phyloP scores from a whole-genome alignment of 495 filamentous ascomycete genomes.

The Staphylotrichum longicolle region DNA sequence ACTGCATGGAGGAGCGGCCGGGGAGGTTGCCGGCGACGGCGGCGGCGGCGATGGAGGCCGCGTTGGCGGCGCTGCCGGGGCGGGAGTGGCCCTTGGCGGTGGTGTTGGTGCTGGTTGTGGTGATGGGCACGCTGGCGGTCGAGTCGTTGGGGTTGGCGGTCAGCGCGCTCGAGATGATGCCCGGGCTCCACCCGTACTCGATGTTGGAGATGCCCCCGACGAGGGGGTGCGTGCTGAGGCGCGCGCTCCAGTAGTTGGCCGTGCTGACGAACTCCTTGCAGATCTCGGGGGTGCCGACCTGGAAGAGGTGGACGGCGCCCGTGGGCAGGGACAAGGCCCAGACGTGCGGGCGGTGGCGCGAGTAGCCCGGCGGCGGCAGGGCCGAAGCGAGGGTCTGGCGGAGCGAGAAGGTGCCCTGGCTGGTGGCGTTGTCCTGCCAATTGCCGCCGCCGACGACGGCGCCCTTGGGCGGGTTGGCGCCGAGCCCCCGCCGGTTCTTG shows the following conservation, averaged over 20 bases:
- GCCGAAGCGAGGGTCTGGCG: constrained; percentile 89
- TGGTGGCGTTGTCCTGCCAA: constrained; percentile 93
- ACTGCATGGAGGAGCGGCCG: constrained; percentile 43
- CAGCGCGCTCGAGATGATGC: constrained; percentile 75
- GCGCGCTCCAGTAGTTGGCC: constrained; percentile 96
- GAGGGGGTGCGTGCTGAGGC: constrained; percentile 87
- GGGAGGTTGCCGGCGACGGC: constrained; percentile 2
- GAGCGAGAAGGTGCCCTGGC: constrained; percentile 79
- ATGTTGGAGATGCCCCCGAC: constrained; percentile 93
- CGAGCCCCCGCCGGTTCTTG: constrained; percentile 53
- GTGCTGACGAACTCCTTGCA: constrained; percentile 89
- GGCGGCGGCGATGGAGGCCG: constrained; percentile 17
- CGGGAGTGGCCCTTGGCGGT: constrained; percentile 38
- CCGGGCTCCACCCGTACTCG: constrained; percentile 94
- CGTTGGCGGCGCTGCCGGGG: constrained; percentile 43
- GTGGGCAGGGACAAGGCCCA: constrained; percentile 93
- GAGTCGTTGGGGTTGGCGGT: constrained; percentile 51
- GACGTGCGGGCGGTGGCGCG: constrained; percentile 83
- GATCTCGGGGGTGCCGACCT: constrained; percentile 94
- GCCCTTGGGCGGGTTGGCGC: constrained; percentile 44
- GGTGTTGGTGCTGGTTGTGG: constrained; percentile 23
- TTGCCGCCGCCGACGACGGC: constrained; percentile 89
- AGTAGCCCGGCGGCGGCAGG: constrained; percentile 88
- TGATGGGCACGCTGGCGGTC: constrained; percentile 20
- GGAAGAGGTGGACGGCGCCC: constrained; percentile 94